phyloP scores from a whole-genome alignment of 2,329 filamentous ascomycete genomes.

The Colletotrichum abscissum region DNA sequence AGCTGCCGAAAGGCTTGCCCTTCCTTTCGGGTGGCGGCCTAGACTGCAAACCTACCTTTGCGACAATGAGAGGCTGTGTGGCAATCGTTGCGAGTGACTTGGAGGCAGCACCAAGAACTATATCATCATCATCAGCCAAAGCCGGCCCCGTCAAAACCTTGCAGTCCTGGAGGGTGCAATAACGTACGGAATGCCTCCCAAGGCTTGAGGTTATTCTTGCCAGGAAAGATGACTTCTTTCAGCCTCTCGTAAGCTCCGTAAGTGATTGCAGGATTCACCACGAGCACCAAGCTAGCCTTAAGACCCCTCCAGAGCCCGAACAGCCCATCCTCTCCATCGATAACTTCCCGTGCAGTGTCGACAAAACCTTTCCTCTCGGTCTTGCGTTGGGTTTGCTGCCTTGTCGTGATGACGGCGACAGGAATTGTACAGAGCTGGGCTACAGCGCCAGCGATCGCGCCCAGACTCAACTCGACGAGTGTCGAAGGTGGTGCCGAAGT shows the following conservation, averaged over 20 bases:
- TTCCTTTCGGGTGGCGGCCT: constrained; percentile 85
- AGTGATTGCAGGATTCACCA: constrained; percentile 96
- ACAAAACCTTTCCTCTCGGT: constrained; percentile 86
- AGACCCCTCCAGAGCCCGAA: constrained; percentile 92
- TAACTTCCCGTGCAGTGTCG: constrained; percentile 88
- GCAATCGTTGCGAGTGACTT: constrained; percentile 91
- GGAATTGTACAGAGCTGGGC: constrained; percentile 98
- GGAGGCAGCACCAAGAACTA: constrained; percentile 91
- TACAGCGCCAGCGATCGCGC: constrained; percentile 87
- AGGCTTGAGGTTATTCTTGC: constrained; percentile 78
- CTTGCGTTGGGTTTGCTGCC: constrained; percentile 93
- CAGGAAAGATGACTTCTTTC: constrained; percentile 81
- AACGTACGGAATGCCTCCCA: constrained; percentile 91
- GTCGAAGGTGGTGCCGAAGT: constrained; percentile 73
- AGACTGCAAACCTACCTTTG: constrained; percentile 96
- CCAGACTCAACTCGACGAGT: constrained; percentile 83
- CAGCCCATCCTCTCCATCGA: constrained; percentile 90
- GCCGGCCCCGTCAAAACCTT: background rate
- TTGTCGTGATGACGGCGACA: constrained; percentile 92
- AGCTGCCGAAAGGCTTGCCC: constrained; percentile 93
- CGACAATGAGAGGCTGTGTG: constrained; percentile 96
- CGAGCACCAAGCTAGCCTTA: constrained; percentile 94
- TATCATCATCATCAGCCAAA: constrained; percentile 5
- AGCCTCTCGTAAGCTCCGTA: constrained; percentile 96
- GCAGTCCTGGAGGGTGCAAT: no score